Conservation (phyloP, 257 asterid genomes). For the Nicotiana tomentosiformis region DNA sequence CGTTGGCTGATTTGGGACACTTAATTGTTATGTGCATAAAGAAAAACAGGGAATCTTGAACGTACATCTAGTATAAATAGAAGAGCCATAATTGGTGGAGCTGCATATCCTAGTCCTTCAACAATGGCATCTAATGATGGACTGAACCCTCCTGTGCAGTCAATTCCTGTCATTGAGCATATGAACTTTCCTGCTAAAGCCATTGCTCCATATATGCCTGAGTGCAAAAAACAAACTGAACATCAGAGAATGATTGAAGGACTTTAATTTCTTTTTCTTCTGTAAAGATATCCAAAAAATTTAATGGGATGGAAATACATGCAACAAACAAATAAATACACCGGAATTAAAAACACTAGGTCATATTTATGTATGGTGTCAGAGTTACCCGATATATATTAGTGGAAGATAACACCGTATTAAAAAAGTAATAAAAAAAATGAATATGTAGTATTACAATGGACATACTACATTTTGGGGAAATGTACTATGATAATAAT, state of each 20-base stretch:
- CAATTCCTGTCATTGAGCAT: constrained; percentile 85
- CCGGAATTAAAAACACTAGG: neutral
- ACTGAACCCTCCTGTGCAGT: constrained; percentile 78
- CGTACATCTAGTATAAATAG: constrained; percentile 87
- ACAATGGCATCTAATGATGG: constrained; percentile 73
- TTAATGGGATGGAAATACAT: neutral
- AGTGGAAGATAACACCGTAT: no score
- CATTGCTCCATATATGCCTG: constrained; percentile 93
- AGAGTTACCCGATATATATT: no score
- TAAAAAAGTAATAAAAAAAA: no score
- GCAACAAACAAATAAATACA: neutral
- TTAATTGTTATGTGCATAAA: neutral
- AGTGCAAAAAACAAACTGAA: constrained; percentile 13
- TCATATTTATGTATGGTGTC: no score
- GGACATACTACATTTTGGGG: no score
- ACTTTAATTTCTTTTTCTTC: neutral
- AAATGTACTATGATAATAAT: no score
- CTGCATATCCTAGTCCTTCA: constrained; percentile 89
- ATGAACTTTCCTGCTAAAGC: constrained; percentile 88
- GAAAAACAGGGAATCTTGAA: neutral
- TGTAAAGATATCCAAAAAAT: neutral
- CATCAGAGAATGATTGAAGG: neutral
- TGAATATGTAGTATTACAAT: no score
- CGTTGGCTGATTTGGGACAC: no score
- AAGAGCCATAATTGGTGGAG: constrained; percentile 96